These are phyloP conservation scores for Penicillium subrubescens DNA, from an alignment of 495 filamentous ascomycete species.

Conservation along the genomic window DNA sequence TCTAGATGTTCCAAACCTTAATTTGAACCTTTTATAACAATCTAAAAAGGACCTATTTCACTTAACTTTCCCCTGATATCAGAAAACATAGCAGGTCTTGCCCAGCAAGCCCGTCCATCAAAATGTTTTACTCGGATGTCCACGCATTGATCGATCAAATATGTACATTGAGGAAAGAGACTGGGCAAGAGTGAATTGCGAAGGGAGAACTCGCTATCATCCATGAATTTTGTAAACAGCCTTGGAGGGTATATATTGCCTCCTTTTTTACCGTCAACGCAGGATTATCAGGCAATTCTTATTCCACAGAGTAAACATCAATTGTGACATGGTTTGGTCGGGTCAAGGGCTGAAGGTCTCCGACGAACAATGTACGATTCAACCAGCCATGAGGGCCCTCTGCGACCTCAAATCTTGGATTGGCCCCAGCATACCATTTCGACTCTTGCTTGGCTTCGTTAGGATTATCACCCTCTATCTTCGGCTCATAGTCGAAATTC, in stretches of 20 bases:
- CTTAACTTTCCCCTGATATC: neutral
- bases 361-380: constrained; percentile 15
- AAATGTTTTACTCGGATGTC: too few relatives aligned
- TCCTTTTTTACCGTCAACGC: neutral
- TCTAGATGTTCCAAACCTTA: neutral
- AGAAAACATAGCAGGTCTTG: too few relatives aligned
- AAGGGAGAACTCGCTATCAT: too few relatives aligned
- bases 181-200: too few relatives aligned
- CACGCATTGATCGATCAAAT: too few relatives aligned
- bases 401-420: constrained; percentile 13
- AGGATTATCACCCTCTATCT: neutral
- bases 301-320: constrained; percentile 14
- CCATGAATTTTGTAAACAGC: too few relatives aligned
- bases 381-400: constrained; percentile 8
- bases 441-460: neutral
- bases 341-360: constrained; percentile 8
- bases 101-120: too few relatives aligned
- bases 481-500: neutral
- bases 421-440: constrained; percentile 15
- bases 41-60: neutral
- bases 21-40: neutral
- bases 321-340: constrained; percentile 13
- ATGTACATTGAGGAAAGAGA: too few relatives aligned
- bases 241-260: neutral
- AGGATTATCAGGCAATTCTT: neutral